Base-by-base conservation (phyloP, 164 flowering plant genomes). In the Protea cynaroides region DNA sequence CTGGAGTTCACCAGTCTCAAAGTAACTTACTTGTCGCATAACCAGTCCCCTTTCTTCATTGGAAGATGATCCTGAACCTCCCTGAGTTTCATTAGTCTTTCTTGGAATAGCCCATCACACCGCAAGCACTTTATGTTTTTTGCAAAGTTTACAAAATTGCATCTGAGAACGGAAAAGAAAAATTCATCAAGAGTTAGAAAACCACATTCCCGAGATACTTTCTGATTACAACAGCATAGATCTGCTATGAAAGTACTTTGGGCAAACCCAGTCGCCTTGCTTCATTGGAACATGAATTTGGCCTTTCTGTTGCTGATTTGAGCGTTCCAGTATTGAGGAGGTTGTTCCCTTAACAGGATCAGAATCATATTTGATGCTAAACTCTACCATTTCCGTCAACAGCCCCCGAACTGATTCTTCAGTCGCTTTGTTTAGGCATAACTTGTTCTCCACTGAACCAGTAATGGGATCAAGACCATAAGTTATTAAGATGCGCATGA, bases 11-110 rank as follows among this genome's bases (percentile, higher is more conserved):
- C 29, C 25, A 29, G 54, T 38, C 29, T 51, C 22, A 52, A 36
- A 56, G 12, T 44, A 25, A 38, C 66, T 72, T 85, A 92, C 98
- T 72, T 88, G 55, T 72, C 80, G 70, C 97, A 93, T 65, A 85
- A 71, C 97, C 98, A 93, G 77, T 90, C 98, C 55, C 98, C 98
- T 72, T 86, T 93, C 83, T 90, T 90, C 73, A 83, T 36, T 25
- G 90, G 94, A 73, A 90, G 85, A 75, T 83, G 82, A 34, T 81
- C 83, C 64, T 73, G 87, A 65, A 84, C 83, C 75, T 82, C 86
- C 61, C 73, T 40, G 9, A 81, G 65, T 65, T 74, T 79, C 62
- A 37, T 68, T 12, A 86, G 73, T 61, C 78, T 84, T 63, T 86
- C 97, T 71, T 76, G 61, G 38, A 24, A 77, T 8, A 84, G 57